These are phyloP conservation scores for Phytophthora meadii DNA, from an alignment of 352 stramenopile genomes.

Conservation along the genomic window DNA sequence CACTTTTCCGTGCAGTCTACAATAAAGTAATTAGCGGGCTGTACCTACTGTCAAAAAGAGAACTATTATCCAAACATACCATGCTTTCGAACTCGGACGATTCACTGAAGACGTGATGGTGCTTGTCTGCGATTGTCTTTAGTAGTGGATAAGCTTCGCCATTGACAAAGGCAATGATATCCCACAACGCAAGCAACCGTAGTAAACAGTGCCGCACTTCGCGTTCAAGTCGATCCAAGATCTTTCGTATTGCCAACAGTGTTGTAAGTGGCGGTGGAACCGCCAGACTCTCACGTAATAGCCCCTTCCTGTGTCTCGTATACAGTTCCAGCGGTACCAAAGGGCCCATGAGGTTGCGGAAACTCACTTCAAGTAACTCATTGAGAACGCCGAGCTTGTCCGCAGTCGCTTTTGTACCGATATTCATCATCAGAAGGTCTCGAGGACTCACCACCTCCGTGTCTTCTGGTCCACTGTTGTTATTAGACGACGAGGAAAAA, in stretches of 20 bases:
- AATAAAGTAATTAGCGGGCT: constrained; percentile 8
- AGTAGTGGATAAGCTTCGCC: constrained; percentile 39
- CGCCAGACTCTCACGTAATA: constrained; percentile 42
- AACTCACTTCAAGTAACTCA: constrained; percentile 73
- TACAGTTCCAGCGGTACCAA: constrained; percentile 59
- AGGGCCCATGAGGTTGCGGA: constrained; percentile 66
- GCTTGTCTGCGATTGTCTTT: constrained; percentile 59
- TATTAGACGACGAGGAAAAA: constrained; percentile 41
- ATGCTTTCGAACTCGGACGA: constrained; percentile 67
- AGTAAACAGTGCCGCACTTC: constrained; percentile 65
- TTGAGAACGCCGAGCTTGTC: constrained; percentile 57
- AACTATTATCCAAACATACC: constrained; percentile 28
- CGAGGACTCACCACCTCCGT: constrained; percentile 17
- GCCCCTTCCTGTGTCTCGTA: constrained; percentile 43
- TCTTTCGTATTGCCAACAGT: constrained; percentile 49
- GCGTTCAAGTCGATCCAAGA: constrained; percentile 54
- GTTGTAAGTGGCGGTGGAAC: constrained; percentile 50
- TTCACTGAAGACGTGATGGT: constrained; percentile 67
- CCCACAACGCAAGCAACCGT: constrained; percentile 62
- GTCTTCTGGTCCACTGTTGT: constrained; percentile 32
- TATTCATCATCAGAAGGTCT: constrained; percentile 24
- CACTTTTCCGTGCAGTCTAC: constrained; percentile 50
- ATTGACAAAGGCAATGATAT: constrained; percentile 50
- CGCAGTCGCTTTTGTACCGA: constrained; percentile 9
- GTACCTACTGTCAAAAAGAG: not conserved